Base-by-base conservation (phyloP, 2,329 filamentous ascomycete genomes). In the Colletotrichum chrysophilum region DNA sequence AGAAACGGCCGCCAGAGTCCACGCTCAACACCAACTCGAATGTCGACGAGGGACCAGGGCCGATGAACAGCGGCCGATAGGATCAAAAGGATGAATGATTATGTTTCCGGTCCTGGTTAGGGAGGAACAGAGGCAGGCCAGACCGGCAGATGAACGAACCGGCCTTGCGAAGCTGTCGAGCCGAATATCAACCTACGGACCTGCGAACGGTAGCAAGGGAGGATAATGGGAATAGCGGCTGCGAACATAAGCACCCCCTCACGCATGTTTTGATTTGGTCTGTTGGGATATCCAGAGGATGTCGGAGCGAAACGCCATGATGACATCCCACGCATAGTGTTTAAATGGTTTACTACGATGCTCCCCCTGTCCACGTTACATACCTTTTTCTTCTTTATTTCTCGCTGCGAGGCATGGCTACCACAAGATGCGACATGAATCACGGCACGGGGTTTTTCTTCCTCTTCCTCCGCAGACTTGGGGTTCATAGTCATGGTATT, bases 241-340 rank as follows among this genome's bases (percentile, higher is more conserved):
- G 56, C 48, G 70, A 32, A 73, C 28, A 62, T 43, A 68, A 73
- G 36, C 43, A 68, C 56, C 55, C 52, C 64, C 56, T 36, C 21
- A 28, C 24, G 38, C 56, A 36, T 26, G 43, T 34, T 68, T 66
- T 66, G 24, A 61, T 30, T 70, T 66, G 32, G 43, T 64, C 43
- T 67, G 43, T 75, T 75, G 73, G 73, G 73, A 75, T 75, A 75
- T 75, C 73, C 73, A 75, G 73, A 68, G 73, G 73, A 75, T 75
- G 64, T 70, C 58, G 24, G 73, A 75, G 70, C 73, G 64, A 52
- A 21, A 30, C 62, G 70, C 70, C 24, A 71, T 75, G 70, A 75
- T 56, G 73, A 30, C 73, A 73, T 73, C 73, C 70, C 73, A 64
- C 16, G 73, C 73, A 64, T 73, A 72, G 56, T 75, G 62, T 73